A percentile compares a stretch with the other conserved stretches of the same genome.
Evolutionary conservation across 1,139 yeast species (phyloP).

Genomic region (Geotrichum siamense): DNA sequence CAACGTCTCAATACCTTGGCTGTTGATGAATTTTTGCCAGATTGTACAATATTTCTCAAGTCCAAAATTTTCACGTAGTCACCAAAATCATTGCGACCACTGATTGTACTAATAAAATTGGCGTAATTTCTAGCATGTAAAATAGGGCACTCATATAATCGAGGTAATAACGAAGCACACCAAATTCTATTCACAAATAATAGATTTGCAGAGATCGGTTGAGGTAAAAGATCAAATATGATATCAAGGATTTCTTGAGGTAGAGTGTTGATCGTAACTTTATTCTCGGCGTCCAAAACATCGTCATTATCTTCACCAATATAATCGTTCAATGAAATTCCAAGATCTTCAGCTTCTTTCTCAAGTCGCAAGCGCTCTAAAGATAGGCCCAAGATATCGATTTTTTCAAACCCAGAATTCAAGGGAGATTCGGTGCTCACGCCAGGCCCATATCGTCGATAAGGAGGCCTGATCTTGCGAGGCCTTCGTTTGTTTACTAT

Average conservation of each 20-base stretch:
- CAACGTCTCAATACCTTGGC: slow-evolving; percentile 76
- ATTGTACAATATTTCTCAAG: slow-evolving; percentile 70
- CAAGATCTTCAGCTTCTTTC: slow-evolving; percentile 14
- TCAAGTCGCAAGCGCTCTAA: slow-evolving; percentile 26
- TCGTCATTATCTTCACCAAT: slow-evolving; percentile 18
- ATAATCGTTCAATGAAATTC: neutral
- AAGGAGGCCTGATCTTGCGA: slow-evolving; percentile 69
- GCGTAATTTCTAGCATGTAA: slow-evolving; percentile 62
- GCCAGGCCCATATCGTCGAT: slow-evolving; percentile 65
- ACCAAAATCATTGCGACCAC: slow-evolving; percentile 30
- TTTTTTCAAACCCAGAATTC: slow-evolving; percentile 19
- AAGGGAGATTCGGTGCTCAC: slow-evolving; percentile 26
- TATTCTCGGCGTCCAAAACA: neutral
- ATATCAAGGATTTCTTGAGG: slow-evolving; percentile 57
- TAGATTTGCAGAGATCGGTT: slow-evolving; percentile 39
- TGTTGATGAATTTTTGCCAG: slow-evolving; percentile 89
- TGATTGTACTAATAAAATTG: slow-evolving; percentile 64
- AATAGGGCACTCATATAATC: slow-evolving; percentile 56
- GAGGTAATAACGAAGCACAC: slow-evolving; percentile 52
- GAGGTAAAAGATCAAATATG: slow-evolving; percentile 43
- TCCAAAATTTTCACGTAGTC: slow-evolving; percentile 44
- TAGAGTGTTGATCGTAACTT: slow-evolving; percentile 23
- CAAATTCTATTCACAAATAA: slow-evolving; percentile 57
- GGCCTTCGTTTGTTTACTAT: slow-evolving; percentile 88
- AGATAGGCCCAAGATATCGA: slow-evolving; percentile 27